These are phyloP conservation scores for Phytophthora chlamydospora DNA, from an alignment of 352 stramenopile species.

Conservation along the genomic window DNA sequence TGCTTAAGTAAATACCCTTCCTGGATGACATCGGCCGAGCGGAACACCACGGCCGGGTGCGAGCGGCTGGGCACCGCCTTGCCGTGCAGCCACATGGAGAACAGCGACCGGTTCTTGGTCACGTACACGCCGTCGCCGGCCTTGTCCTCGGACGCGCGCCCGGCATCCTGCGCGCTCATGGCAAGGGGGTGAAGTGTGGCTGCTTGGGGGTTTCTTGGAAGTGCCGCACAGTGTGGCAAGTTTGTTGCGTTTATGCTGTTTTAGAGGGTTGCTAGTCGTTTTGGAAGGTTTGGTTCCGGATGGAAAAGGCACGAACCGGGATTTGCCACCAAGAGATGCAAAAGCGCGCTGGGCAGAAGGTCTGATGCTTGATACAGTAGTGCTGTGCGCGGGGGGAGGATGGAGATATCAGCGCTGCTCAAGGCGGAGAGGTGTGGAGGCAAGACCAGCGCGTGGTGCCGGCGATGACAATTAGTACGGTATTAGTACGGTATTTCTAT, in stretches of 20 bases:
- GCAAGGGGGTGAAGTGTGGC: conserved; percentile 3
- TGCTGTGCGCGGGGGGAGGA: too few species aligned
- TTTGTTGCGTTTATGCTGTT: conserved; percentile 3
- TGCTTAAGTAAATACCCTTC: conserved; percentile 88
- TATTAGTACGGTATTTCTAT: too few species aligned
- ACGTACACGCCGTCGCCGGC: conserved; percentile 80
- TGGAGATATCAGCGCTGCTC: too few species aligned
- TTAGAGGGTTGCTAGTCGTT: neutral
- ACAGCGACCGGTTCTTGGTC: conserved; percentile 84
- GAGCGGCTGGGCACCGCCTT: conserved; percentile 61
- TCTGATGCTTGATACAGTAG: too few species aligned
- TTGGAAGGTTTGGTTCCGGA: neutral
- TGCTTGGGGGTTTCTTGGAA: conserved; percentile 34
- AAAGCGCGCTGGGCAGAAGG: too few species aligned
- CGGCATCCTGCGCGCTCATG: conserved; percentile 33
- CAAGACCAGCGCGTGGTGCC: too few species aligned
- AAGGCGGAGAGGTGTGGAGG: too few species aligned
- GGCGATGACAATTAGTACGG: too few species aligned
- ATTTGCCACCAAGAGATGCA: too few species aligned
- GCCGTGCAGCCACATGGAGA: conserved; percentile 87
- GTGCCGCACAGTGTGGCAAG: conserved; percentile 10
- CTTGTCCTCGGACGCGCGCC: conserved; percentile 28
- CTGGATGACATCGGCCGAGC: conserved; percentile 85
- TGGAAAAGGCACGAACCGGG: too few species aligned
- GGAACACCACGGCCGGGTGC: conserved; percentile 70